A percentile compares a stretch with the other conserved stretches of the same genome.
These are phyloP conservation scores for Aspergillus phoenicis DNA, from an alignment of 2,329 filamentous ascomycete genomes.

Conservation along the genomic window DNA sequence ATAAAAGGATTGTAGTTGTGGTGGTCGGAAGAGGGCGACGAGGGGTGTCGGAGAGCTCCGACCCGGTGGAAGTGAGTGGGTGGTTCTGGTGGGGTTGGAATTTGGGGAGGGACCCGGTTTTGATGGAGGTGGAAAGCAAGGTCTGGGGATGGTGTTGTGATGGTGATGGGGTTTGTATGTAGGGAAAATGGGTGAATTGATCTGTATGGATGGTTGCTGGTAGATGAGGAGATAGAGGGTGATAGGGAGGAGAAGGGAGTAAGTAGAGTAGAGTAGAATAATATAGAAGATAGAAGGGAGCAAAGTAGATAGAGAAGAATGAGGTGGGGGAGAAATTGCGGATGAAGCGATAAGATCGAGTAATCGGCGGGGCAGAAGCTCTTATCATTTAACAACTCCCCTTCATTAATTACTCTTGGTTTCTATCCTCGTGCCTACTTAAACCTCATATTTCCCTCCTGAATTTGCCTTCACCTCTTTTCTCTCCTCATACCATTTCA, in stretches of 20 bases:
- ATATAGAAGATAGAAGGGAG: neutral
- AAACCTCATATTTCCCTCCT: neutral
- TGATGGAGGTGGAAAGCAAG: too few species aligned
- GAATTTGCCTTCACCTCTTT: neutral
- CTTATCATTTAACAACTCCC: neutral
- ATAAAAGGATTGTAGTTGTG: neutral
- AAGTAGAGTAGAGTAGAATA: neutral
- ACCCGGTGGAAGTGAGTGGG: neutral
- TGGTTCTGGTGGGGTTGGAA: too few species aligned
- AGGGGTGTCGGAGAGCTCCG: neutral
- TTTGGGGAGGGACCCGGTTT: too few species aligned
- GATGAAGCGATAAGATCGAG: conserved; percentile 25
- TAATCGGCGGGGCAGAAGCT: conserved; percentile 15
- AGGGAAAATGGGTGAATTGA: too few species aligned
- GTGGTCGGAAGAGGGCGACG: neutral
- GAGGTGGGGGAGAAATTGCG: neutral
- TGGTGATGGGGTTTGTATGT: neutral
- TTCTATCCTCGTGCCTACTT: neutral
- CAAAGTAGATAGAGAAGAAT: neutral
- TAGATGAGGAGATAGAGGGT: neutral
- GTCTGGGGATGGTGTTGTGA: too few species aligned
- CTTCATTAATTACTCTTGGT: neutral
- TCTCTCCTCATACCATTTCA: neutral
- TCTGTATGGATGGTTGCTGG: neutral
- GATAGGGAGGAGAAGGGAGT: neutral